Evolutionary conservation across 345 rosid genomes (phyloP).

Genomic region (Sisymbrium altissimum): DNA sequence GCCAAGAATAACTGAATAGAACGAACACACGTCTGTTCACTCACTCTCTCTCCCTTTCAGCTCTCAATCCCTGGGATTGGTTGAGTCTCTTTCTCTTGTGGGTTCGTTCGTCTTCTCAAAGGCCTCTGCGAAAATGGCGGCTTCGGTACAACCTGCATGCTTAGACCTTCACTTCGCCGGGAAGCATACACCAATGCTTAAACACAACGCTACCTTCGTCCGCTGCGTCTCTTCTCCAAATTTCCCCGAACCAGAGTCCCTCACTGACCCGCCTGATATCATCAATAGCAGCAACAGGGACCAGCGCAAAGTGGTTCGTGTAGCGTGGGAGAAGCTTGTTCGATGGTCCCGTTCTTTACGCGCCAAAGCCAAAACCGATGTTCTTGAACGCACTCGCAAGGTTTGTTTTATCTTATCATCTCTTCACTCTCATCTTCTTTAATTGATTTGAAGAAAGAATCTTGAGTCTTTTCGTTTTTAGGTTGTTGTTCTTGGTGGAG

Average conservation of each 20-base stretch:
- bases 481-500: slow-evolving; percentile 98
- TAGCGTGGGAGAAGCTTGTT: slow-evolving; percentile 91
- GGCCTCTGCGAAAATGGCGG: slow-evolving; percentile 40
- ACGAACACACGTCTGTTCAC: background rate
- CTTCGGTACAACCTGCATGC: slow-evolving; percentile 38
- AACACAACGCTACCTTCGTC: slow-evolving; percentile 21
- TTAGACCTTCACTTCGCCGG: slow-evolving; percentile 32
- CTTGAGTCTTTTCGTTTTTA: slow-evolving; percentile 18
- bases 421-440: background rate
- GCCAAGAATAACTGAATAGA: slow-evolving; percentile 9
- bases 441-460: background rate
- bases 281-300: slow-evolving; percentile 35
- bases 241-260: slow-evolving; percentile 15
- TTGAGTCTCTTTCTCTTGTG: background rate
- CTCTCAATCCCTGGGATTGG: slow-evolving; percentile 22
- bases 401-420: slow-evolving; percentile 21
- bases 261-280: slow-evolving; percentile 25
- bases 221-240: slow-evolving; percentile 34
- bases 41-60: background rate
- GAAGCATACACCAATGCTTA: slow-evolving; percentile 10
- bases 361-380: slow-evolving; percentile 67
- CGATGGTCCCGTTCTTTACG: slow-evolving; percentile 92
- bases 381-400: slow-evolving; percentile 79
- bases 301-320: slow-evolving; percentile 62
- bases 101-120: slow-evolving; percentile 13